Evolutionary conservation across 495 filamentous ascomycete genomes (phyloP).

Genomic region (Talaromyces adpressus): DNA sequence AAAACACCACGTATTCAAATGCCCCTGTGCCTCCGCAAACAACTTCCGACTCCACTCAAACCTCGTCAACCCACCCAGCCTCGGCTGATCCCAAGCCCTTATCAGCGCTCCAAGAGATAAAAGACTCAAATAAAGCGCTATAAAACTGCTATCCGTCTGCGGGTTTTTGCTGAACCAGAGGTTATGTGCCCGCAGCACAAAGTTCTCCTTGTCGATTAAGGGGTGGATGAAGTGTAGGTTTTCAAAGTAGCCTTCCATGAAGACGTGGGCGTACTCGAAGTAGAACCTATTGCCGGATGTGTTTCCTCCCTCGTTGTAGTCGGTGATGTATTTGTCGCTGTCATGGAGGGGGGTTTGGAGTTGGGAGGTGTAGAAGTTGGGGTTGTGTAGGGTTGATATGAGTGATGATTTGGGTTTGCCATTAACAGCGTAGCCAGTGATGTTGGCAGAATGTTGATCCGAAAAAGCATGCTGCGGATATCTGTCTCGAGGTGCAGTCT

Average conservation of each 20-base stretch:
- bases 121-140: conserved; percentile 33
- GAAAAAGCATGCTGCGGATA: not conserved
- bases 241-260: conserved; percentile 38
- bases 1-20: conserved; percentile 29
- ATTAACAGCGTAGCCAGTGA: not conserved
- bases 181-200: conserved; percentile 27
- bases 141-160: conserved; percentile 29
- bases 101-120: conserved; percentile 32
- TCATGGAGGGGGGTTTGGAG: conserved; percentile 15
- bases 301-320: conserved; percentile 14
- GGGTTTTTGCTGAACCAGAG: conserved; percentile 27
- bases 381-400: conserved; percentile 32
- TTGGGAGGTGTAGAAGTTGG: conserved; percentile 27
- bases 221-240: conserved; percentile 37
- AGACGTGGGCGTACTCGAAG: conserved; percentile 33
- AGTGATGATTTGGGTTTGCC: conserved; percentile 16
- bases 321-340: conserved; percentile 11
- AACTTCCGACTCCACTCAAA: conserved; percentile 39
- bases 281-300: conserved; percentile 18
- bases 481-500: not conserved
- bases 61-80: conserved; percentile 26
- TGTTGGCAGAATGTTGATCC: not conserved
- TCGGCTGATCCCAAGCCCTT: conserved; percentile 32
- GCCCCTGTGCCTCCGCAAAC: conserved; percentile 32
- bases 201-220: conserved; percentile 35